Conservation (phyloP, 2,329 filamentous ascomycete species). For the Aspergillus uvarum region DNA sequence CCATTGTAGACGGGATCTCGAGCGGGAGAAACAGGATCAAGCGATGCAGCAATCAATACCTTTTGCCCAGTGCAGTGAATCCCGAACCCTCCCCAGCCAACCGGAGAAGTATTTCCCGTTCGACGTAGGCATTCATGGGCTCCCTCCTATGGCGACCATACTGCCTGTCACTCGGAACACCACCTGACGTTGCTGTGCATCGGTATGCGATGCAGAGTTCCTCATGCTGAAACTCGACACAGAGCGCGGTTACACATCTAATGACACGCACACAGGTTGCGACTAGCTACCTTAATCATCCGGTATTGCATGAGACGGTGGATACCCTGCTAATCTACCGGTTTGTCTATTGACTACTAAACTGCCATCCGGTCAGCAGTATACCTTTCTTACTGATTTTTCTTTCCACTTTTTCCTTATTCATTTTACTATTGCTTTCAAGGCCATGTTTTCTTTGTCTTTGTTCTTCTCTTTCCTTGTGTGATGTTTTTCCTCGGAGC, state of each 20-base stretch:
- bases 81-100: neutral
- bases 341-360: neutral
- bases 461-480: too few relatives aligned
- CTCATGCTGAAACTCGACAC: slow-evolving; percentile 3
- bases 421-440: too few relatives aligned
- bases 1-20: neutral
- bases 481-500: neutral
- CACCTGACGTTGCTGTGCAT: neutral
- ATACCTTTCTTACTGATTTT: too few relatives aligned
- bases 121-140: neutral
- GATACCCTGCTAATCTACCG: slow-evolving; percentile 7
- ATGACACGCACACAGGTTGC: neutral
- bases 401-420: too few relatives aligned
- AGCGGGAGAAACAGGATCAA: neutral
- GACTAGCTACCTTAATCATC: neutral
- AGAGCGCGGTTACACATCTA: slow-evolving; percentile 16
- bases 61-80: neutral
- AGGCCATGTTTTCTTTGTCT: neutral
- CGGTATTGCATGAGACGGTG: slow-evolving; percentile 7
- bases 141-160: neutral
- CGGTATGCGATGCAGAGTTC: too few relatives aligned
- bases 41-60: neutral
- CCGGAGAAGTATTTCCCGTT: neutral
- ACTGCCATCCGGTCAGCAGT: neutral
- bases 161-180: neutral